Percentiles rank a stretch among this genome's conserved stretches.
Evolutionary conservation across 83 land plant genomes (phyloP).

Genomic region (Diphasiastrum complanatum): DNA sequence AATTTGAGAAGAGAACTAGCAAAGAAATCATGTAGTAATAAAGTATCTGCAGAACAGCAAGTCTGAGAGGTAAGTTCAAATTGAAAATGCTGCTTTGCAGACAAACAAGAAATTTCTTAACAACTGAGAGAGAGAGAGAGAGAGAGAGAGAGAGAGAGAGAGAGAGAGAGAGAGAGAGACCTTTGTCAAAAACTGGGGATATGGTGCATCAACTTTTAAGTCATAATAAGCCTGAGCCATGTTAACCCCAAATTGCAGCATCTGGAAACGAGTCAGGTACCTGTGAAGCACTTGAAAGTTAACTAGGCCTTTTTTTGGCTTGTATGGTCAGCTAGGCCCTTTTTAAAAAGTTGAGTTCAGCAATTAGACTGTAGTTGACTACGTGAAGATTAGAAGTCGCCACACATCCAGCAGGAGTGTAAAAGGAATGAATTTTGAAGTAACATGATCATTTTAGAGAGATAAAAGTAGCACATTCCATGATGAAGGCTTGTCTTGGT

Average conservation of each 20-base stretch:
- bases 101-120: neutral
- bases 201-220: slow-evolving; percentile 25
- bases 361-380: no score
- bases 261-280: slow-evolving; percentile 37
- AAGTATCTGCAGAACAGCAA: slow-evolving; percentile 20
- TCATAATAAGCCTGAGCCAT: slow-evolving; percentile 35
- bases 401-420: no score
- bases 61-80: neutral
- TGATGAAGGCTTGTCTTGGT: no score
- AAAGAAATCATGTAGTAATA: slow-evolving; percentile 42
- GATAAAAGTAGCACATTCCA: no score
- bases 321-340: neutral
- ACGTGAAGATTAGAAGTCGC: no score
- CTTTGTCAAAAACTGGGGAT: slow-evolving; percentile 31
- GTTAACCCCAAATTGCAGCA: slow-evolving; percentile 31
- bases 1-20: slow-evolving; percentile 28
- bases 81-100: neutral
- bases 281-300: slow-evolving; percentile 13
- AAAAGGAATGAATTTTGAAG: no score
- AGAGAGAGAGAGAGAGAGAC: neutral
- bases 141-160: neutral
- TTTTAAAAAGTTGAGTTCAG: neutral
- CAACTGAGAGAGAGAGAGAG: neutral
- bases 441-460: no score
- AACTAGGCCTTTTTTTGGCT: neutral